phyloP scores from a whole-genome alignment of 1,139 yeast species.

The Pichia sp. region DNA sequence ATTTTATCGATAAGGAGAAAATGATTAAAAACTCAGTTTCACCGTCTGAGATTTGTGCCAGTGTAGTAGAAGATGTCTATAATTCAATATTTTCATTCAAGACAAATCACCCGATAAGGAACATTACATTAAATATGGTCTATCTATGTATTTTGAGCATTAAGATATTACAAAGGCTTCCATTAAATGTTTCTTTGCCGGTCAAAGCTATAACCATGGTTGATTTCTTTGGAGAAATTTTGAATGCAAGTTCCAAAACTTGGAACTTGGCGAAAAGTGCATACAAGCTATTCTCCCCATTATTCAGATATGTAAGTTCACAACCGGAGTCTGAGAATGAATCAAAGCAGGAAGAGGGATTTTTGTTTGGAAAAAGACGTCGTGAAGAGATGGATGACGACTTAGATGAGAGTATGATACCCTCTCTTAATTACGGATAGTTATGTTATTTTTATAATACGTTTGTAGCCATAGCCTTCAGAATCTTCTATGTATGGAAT shows the following conservation, averaged over 20 bases:
- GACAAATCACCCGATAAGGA: not conserved
- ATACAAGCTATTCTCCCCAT: not conserved
- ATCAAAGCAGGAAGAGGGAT: too few relatives aligned
- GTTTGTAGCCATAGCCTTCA: too few relatives aligned
- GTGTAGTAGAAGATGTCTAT: constrained; percentile 5
- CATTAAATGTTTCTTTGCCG: not conserved
- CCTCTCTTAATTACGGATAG: constrained; percentile 1
- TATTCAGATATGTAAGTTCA: too few relatives aligned
- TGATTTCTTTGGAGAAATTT: constrained; percentile 2
- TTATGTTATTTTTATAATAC: too few relatives aligned
- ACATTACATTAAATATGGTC: constrained; percentile 3
- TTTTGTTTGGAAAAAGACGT: too few relatives aligned
- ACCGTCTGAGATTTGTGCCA: constrained; percentile 1
- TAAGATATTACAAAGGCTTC: constrained; percentile 2
- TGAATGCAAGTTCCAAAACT: constrained; percentile 1
- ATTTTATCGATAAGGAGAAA: constrained; percentile 1
- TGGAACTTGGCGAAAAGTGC: constrained; percentile 5
- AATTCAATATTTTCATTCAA: constrained; percentile 3
- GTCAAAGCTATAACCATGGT: not conserved
- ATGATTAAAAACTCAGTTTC: not conserved
- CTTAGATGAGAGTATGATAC: constrained; percentile 4
- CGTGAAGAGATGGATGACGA: not conserved
- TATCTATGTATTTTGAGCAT: constrained; percentile 4
- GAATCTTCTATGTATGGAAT: too few relatives aligned
- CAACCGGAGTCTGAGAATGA: too few relatives aligned